Conservation (phyloP, 306 rosid species). For the Coriaria nepalensis region DNA sequence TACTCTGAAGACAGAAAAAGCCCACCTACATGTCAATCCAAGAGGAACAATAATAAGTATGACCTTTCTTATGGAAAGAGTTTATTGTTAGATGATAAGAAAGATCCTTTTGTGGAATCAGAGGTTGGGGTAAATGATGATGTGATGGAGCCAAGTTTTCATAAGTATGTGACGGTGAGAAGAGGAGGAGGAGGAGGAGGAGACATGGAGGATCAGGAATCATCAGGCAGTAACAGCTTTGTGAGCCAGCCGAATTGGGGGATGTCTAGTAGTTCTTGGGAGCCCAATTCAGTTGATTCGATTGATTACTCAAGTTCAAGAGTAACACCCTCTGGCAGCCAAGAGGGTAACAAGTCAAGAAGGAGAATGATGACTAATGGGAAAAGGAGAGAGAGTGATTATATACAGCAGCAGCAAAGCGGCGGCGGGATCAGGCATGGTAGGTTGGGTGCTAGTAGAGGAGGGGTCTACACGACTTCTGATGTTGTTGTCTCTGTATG, state of each 20-base stretch:
- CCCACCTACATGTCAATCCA: conserved; percentile 25
- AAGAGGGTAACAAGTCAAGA: conserved; percentile 18
- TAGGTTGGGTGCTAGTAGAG: conserved; percentile 25
- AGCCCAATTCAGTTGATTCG: conserved; percentile 60
- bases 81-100: conserved; percentile 16
- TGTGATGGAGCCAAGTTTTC: conserved; percentile 65
- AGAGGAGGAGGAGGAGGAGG: conserved; percentile 39
- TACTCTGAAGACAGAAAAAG: conserved; percentile 36
- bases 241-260: conserved; percentile 29
- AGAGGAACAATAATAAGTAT: conserved; percentile 18
- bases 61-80: conserved; percentile 12
- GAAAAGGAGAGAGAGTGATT: conserved; percentile 30
- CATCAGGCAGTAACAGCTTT: conserved; percentile 64
- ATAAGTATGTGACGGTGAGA: conserved; percentile 66
- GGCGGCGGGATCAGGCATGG: conserved; percentile 46
- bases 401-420: conserved; percentile 26
- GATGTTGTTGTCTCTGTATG: conserved; percentile 39
- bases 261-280: conserved; percentile 45
- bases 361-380: conserved; percentile 17
- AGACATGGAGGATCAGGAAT: conserved; percentile 65
- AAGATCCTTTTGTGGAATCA: conserved; percentile 61
- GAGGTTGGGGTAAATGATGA: conserved; percentile 54
- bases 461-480: conserved; percentile 29
- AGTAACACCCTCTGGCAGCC: conserved; percentile 5
- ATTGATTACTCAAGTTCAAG: conserved; percentile 45